phyloP scores from a whole-genome alignment of 345 rosid genomes.

The Syzygium aqueum region DNA sequence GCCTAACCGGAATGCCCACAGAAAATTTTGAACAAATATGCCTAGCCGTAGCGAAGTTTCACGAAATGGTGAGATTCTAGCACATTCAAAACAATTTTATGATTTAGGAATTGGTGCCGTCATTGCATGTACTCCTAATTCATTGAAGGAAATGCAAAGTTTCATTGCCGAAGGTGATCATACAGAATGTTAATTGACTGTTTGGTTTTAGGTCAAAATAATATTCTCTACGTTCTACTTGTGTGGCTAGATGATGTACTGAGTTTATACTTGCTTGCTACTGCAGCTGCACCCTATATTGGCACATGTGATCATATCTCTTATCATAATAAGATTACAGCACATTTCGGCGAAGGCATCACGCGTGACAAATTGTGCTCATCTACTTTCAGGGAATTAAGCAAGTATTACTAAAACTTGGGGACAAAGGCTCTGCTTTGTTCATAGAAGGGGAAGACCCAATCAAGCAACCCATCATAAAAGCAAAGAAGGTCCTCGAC shows the following conservation, averaged over 20 bases:
- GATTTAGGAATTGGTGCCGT: too few relatives aligned
- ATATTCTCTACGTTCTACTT: not conserved
- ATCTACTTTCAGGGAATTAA: slow-evolving; percentile 58
- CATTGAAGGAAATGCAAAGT: not conserved
- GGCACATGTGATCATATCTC: not conserved
- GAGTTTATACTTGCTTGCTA: not conserved
- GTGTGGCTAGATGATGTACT: not conserved
- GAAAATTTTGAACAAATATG: slow-evolving; percentile 64
- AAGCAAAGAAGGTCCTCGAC: slow-evolving; percentile 66
- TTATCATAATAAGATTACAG: not conserved
- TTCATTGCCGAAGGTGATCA: not conserved
- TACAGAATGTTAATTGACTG: not conserved
- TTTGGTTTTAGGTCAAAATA: not conserved
- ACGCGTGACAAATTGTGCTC: too few relatives aligned
- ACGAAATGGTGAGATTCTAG: slow-evolving; percentile 46
- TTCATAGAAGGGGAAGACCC: slow-evolving; percentile 68
- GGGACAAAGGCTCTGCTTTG: slow-evolving; percentile 76
- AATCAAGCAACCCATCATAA: slow-evolving; percentile 58
- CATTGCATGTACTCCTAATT: not conserved
- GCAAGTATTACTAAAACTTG: slow-evolving; percentile 88
- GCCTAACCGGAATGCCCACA: slow-evolving; percentile 72
- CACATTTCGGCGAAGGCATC: not conserved
- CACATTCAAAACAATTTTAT: not conserved
- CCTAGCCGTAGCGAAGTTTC: slow-evolving; percentile 54
- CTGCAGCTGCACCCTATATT: not conserved